phyloP scores from a whole-genome alignment of 1,284 basidiomycete genomes.

The Trichosporon sp. region DNA sequence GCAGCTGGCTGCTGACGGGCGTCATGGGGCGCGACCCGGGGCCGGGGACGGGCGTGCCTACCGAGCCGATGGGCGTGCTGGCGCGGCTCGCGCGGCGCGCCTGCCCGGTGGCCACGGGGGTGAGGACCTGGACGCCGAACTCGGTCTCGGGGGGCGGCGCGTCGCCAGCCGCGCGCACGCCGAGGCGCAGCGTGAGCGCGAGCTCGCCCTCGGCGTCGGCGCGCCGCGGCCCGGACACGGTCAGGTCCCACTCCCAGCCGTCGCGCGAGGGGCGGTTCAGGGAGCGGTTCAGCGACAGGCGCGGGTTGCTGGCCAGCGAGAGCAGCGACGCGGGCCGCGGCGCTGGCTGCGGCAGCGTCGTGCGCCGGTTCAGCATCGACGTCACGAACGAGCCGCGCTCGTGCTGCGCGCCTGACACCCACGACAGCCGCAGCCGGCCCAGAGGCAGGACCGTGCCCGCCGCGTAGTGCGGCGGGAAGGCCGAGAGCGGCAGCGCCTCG shows the following conservation, averaged over 20 bases:
- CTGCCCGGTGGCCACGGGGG: slow-evolving; percentile 11
- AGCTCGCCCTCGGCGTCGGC: slow-evolving; percentile 29
- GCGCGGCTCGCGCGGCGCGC: not conserved
- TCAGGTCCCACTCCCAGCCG: slow-evolving; percentile 39
- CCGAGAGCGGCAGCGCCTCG: slow-evolving; percentile 26
- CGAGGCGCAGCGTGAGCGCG: slow-evolving; percentile 25
- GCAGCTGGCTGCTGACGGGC: slow-evolving; percentile 34
- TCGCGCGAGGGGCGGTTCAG: slow-evolving; percentile 4
- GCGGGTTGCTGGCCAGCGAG: not conserved
- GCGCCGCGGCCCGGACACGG: slow-evolving; percentile 16
- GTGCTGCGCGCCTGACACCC: slow-evolving; percentile 55
- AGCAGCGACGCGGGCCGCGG: slow-evolving; percentile 5
- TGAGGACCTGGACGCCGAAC: slow-evolving; percentile 36
- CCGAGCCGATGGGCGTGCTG: not conserved
- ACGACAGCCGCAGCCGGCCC: slow-evolving; percentile 73
- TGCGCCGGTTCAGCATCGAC: slow-evolving; percentile 52
- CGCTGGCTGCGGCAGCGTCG: slow-evolving; percentile 17
- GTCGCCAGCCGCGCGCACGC: slow-evolving; percentile 19
- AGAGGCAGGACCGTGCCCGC: slow-evolving; percentile 70
- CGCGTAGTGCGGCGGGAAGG: slow-evolving; percentile 56
- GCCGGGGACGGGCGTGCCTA: slow-evolving; percentile 19
- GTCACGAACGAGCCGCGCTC: slow-evolving; percentile 77
- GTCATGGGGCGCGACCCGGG: slow-evolving; percentile 32
- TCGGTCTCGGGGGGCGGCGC: slow-evolving; percentile 18
- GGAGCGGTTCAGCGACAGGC: not conserved